Evolutionary conservation across 331 rosid species (phyloP), one percentile per base, ranked within the genome.

Genomic region (Saraca asoca): DNA sequence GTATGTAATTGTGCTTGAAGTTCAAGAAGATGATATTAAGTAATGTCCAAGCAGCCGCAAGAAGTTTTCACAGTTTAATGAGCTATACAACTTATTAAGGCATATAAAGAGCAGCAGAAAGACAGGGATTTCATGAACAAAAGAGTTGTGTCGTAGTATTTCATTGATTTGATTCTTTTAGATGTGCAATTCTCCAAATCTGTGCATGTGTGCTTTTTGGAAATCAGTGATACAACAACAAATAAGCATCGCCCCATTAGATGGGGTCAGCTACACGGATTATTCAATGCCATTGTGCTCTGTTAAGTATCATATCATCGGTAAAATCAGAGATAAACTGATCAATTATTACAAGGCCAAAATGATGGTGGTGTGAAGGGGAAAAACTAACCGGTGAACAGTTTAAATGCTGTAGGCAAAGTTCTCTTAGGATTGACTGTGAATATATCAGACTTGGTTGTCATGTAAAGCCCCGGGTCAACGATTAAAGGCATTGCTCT

Each of bases 401-500:
- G 72, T 64, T 86, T 83, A 81, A 94, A 94, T 15, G 97, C 73
- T 0, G 90, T 82, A 24, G 97, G 98, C 73, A 88, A 75, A 61
- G 78, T 12, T 75, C 98, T 81, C 57, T 43, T 38, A 11, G 98
- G 98, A 31, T 65, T 76, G 19, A 83, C 97, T 86, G 82, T 78
- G 70, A 81, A 84, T 35, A 94, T 66, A 60, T 94, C 98, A 16
- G 87, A 71, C 73, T 94, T 94, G 50, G 72, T 80, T 14, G 82
- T 34, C 60, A 74, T 58, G 79, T 94, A 90, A 68, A 94, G 91
- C 24, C 97, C 97, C 2, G 98, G 97, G 71, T 94, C 97, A 34
- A 94, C 20, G 56, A 94, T 90, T 76, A 94, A 18, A 9, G 98
- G 98, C 96, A 78, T 84, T 15, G 86, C 98, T 61, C 98, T 81